Base-by-base conservation (phyloP, 2,329 filamentous ascomycete species). In the Beauveria medogensis region DNA sequence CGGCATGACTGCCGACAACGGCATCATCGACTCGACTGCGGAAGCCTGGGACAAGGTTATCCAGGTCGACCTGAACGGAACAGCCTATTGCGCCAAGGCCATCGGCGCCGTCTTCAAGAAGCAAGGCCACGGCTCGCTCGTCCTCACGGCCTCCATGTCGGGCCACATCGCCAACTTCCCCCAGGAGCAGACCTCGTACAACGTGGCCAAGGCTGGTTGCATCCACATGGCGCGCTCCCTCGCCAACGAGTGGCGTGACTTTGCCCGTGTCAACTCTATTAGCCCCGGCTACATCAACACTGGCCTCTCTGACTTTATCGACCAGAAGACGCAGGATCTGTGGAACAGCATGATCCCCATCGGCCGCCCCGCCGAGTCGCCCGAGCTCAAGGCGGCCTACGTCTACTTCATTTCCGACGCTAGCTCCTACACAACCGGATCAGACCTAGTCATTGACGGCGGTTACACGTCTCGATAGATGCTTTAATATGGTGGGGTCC, bases 351-450 rank as follows among this genome's bases (percentile, higher is more conserved):
- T 90, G 81, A 91, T 89, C 57, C 88, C 88, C 52, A 85, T 91
- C 82, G 86, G 81, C 44, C 78, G 89, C 67, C 84, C 90, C 68
- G 88, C 87, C 5, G 75, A 84, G 58, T 77, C 83, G 2, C 83
- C 86, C 67, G 89, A 92, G 77, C 77, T 91, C 66, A 90, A 90
- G 77, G 88, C 86, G 8, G 87, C 87, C n/a, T 93, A 88, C 71
- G 78, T 92, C 56, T 92, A 91, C 74, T 80, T 93, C 44, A 84
- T 88, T 40, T 88, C 83, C 54, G 89, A 92, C 71, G 89, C 89
- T 5, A 85, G 86, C 62, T 86, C 83, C 47, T 92, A 91, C 74
- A 90, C 86, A 5, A 92, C 89, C 14, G 90, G 84, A 4, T 78
- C 82, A 3, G 87, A 90, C 69, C 79, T 92, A 48, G 74, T 90